Evolutionary conservation across 192 early-diverging fungal species (phyloP).

Genomic region (Geosiphon pyriformis): DNA sequence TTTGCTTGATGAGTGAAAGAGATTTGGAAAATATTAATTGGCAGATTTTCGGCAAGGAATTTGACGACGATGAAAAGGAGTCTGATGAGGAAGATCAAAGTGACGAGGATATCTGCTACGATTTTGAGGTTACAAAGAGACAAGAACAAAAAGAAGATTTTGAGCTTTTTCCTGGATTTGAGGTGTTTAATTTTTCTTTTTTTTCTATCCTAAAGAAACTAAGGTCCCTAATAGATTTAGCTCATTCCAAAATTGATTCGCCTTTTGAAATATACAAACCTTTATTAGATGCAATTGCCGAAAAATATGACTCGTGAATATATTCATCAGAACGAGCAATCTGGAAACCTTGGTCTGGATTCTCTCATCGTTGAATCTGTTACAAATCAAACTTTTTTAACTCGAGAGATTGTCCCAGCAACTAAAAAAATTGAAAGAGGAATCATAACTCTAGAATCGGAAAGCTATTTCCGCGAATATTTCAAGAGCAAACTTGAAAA

Average conservation of each 20-base stretch:
- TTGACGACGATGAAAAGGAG: neutral
- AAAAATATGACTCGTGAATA: constrained; percentile 1
- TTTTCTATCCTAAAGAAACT: neutral
- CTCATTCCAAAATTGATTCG: neutral
- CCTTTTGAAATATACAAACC: neutral
- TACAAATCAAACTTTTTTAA: constrained; percentile 11
- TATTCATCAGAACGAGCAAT: neutral
- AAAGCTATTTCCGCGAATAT: neutral
- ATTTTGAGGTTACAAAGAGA: constrained; percentile 14
- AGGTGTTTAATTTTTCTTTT: neutral
- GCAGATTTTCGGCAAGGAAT: no score
- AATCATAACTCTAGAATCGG: neutral
- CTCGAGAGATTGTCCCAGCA: neutral
- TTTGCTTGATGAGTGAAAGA: constrained; percentile 17
- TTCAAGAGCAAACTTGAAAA: neutral
- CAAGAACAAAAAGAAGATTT: constrained; percentile 21
- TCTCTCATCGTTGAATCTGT: constrained; percentile 4
- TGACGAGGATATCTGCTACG: neutral
- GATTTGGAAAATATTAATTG: constrained; percentile 19
- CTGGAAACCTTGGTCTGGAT: neutral
- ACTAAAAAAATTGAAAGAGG: neutral
- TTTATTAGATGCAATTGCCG: neutral
- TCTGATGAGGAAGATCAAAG: neutral
- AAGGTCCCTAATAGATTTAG: neutral
- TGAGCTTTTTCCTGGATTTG: constrained; percentile 1